Evolutionary conservation across 2,329 filamentous ascomycete genomes (phyloP), one percentile per base, ranked within the genome.

Genomic region (Penicillium concentricum): DNA sequence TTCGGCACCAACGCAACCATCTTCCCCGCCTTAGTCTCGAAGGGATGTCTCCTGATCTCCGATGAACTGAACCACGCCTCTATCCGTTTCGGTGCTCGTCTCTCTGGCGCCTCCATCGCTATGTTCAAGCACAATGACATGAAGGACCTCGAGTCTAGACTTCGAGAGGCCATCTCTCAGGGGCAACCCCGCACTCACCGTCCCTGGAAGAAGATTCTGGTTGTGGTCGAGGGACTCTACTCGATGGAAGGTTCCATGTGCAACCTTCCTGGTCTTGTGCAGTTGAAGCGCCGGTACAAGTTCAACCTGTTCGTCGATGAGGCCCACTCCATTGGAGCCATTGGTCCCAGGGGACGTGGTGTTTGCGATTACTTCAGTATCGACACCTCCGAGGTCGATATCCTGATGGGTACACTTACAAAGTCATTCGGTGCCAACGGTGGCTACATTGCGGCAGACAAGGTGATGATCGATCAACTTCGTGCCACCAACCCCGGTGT

Each of bases 221-320:
- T 99, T 43, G 92, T 93, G 37, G 91, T 99, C 37, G 94, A 99
- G 75, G 94, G 94, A 66, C 84, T 99, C 20, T 99, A 99, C 82
- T 97, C 93, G 1, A 99, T 99, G 94, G 94, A 99, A 79, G 94
- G 94, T 47, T 97, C 92, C 64, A 96, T 99, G 90, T 94, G 91
- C 76, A 94, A 99, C 73, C 84, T 99, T n/a, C 94, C 94, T 1
- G 91, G 91, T 59, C 81, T 99, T 49, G 78, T 99, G 57, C 84
- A 82, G 49, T 82, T 99, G 63, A 97, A 96, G 84, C 88, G 88
- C 73, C 92, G 90, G 76, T 99, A 99, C 86, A 97, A 96, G 81
- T 99, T 96, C 79, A 85, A 91, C 71, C 84, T 99, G 2, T 99
- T 96, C 70, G 83, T 99, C 58, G 94, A 99, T 69, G 94, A 99